Evolutionary conservation across 139 green algal species (phyloP).

Genomic region (Chlorella sp.): DNA sequence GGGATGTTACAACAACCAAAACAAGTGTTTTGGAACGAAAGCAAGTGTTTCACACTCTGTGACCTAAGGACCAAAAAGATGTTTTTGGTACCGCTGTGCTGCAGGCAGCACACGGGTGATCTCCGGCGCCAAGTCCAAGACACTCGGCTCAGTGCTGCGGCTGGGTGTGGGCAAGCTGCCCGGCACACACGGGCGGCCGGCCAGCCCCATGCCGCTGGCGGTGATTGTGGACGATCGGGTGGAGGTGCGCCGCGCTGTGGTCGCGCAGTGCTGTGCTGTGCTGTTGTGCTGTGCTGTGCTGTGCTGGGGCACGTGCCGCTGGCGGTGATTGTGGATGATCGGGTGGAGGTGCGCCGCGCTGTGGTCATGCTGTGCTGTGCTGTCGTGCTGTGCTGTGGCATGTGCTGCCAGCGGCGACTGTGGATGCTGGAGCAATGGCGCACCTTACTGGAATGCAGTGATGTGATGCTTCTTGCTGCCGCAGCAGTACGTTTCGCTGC

Average conservation of each 20-base stretch:
- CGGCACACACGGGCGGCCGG: not conserved
- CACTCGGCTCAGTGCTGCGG: not conserved
- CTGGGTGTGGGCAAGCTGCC: constrained; percentile 5
- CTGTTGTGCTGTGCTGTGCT: too few relatives aligned
- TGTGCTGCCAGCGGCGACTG: constrained; percentile 77
- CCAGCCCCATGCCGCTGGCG: constrained; percentile 73
- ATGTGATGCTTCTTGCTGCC: too few relatives aligned
- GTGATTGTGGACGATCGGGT: constrained; percentile 84
- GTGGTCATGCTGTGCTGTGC: not conserved
- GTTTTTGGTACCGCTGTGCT: too few relatives aligned
- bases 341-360: constrained; percentile 66
- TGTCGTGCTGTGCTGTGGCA: too few relatives aligned
- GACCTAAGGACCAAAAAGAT: too few relatives aligned
- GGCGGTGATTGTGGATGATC: constrained; percentile 84
- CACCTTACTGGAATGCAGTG: too few relatives aligned
- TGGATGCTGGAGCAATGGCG: constrained; percentile 86
- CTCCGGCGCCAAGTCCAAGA: not conserved
- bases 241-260: constrained; percentile 62
- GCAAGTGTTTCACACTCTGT: too few relatives aligned
- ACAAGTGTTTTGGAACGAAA: too few relatives aligned
- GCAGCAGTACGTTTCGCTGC: too few relatives aligned
- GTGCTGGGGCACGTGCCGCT: too few relatives aligned
- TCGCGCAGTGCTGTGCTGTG: not conserved
- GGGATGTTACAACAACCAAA: too few relatives aligned
- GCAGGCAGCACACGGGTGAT: not conserved